A percentile compares a stretch with the other conserved stretches of the same genome.
These are phyloP conservation scores for Gynandropsis gynandra DNA, from an alignment of 345 rosid species.

Conservation along the genomic window DNA sequence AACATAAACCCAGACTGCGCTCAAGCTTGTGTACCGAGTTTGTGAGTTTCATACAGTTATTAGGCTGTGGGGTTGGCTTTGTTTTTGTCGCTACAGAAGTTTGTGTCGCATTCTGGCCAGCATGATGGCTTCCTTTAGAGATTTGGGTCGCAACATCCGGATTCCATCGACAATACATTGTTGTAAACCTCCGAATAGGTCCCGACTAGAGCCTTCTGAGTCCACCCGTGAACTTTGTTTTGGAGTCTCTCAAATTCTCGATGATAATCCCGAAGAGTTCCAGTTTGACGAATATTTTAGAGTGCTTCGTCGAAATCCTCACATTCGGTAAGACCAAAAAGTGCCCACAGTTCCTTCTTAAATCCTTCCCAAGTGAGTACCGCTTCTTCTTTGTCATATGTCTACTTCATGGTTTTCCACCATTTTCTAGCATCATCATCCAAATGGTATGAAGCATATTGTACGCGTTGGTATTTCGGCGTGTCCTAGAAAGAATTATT, in stretches of 20 bases:
- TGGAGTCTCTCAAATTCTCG: background rate
- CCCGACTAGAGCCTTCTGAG: background rate
- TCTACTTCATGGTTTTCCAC: background rate
- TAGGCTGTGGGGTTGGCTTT: too few relatives aligned
- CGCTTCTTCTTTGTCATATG: too few relatives aligned
- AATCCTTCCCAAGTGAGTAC: background rate
- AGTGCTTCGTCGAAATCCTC: background rate
- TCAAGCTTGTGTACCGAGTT: too few relatives aligned
- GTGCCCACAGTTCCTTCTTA: background rate
- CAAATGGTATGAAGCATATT: background rate
- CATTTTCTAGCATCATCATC: background rate
- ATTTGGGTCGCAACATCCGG: conserved; percentile 3
- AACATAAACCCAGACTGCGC: too few relatives aligned
- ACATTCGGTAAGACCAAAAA: background rate
- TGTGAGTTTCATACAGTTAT: too few relatives aligned
- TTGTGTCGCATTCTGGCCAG: background rate
- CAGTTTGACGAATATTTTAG: background rate
- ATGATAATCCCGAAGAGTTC: background rate
- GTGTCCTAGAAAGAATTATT: too few relatives aligned
- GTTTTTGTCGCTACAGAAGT: background rate
- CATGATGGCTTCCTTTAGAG: conserved; percentile 1
- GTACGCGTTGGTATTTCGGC: too few relatives aligned
- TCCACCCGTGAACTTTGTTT: background rate
- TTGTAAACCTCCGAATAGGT: background rate
- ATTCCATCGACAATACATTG: background rate